Evolutionary conservation across 192 early-diverging fungal genomes (phyloP).

Genomic region (Coemansia guatemalensis): DNA sequence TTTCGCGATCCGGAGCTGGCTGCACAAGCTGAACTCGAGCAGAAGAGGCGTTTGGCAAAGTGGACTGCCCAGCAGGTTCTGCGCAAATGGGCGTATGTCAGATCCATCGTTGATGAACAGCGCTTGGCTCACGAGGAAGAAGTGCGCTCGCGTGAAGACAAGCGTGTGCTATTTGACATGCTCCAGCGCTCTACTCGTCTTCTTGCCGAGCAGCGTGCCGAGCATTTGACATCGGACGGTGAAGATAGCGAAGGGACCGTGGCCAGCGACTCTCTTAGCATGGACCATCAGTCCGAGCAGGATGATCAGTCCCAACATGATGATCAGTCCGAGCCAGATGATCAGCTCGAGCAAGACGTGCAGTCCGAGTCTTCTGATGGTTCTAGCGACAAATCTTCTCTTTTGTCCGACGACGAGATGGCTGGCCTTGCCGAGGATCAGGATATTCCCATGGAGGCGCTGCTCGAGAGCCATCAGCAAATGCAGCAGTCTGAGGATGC

Average conservation of each 20-base stretch:
- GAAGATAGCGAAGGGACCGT: slow-evolving; percentile 4
- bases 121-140: slow-evolving; percentile 61
- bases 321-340: too few species aligned
- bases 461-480: slow-evolving; percentile 57
- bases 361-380: background rate
- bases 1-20: slow-evolving; percentile 19
- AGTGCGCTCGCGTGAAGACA: slow-evolving; percentile 60
- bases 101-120: slow-evolving; percentile 59
- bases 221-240: slow-evolving; percentile 5
- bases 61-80: slow-evolving; percentile 64
- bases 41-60: slow-evolving; percentile 58
- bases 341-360: background rate
- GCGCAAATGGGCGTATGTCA: slow-evolving; percentile 70
- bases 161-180: slow-evolving; percentile 68
- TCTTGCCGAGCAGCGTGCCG: slow-evolving; percentile 57
- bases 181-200: slow-evolving; percentile 72
- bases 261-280: too few species aligned
- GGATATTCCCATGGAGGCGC: slow-evolving; percentile 61
- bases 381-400: too few species aligned
- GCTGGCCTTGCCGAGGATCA: slow-evolving; percentile 60
- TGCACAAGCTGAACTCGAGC: slow-evolving; percentile 24
- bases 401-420: slow-evolving; percentile 50
- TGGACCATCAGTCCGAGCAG: too few species aligned
- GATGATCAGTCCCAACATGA: too few species aligned
- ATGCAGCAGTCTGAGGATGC: slow-evolving; percentile 14